Evolutionary conservation across 306 rosid species (phyloP).

Genomic region (Cucurbita pepo): DNA sequence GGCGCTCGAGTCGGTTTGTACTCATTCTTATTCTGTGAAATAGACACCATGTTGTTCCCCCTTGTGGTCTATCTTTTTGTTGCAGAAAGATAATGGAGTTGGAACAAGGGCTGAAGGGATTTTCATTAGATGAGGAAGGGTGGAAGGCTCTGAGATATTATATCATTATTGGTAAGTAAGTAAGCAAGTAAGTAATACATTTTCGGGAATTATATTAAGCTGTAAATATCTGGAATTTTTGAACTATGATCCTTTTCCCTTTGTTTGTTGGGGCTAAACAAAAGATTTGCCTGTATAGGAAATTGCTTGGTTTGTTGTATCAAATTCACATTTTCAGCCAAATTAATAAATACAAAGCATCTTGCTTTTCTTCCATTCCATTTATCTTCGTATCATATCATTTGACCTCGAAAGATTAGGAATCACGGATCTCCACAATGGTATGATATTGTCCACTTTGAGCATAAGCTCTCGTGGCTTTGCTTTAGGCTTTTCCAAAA

Average conservation of each 20-base stretch:
- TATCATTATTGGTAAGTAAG: not conserved
- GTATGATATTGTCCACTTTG: too few species aligned
- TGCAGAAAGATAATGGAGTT: not conserved
- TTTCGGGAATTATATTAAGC: conserved; percentile 25
- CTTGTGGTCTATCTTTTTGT: not conserved
- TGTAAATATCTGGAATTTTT: conserved; percentile 72
- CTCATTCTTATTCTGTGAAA: conserved; percentile 60
- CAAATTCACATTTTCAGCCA: conserved; percentile 24
- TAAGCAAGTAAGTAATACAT: not conserved
- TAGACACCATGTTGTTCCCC: conserved; percentile 1
- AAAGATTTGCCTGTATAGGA: conserved; percentile 46
- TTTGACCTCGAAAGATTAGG: too few species aligned
- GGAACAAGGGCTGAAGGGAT: not conserved
- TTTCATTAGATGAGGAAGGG: not conserved
- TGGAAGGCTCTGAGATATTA: not conserved
- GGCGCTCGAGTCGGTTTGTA: conserved; percentile 68
- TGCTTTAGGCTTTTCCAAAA: too few species aligned
- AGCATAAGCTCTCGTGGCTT: too few species aligned
- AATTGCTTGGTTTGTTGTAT: conserved; percentile 49
- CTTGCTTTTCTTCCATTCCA: conserved; percentile 3
- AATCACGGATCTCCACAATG: too few species aligned
- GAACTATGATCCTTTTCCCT: conserved; percentile 21
- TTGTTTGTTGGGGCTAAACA: conserved; percentile 18
- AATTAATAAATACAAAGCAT: conserved; percentile 38
- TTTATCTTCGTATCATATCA: too few species aligned